phyloP scores from a whole-genome alignment of 139 green algal species.

The Micromonas pusilla region DNA sequence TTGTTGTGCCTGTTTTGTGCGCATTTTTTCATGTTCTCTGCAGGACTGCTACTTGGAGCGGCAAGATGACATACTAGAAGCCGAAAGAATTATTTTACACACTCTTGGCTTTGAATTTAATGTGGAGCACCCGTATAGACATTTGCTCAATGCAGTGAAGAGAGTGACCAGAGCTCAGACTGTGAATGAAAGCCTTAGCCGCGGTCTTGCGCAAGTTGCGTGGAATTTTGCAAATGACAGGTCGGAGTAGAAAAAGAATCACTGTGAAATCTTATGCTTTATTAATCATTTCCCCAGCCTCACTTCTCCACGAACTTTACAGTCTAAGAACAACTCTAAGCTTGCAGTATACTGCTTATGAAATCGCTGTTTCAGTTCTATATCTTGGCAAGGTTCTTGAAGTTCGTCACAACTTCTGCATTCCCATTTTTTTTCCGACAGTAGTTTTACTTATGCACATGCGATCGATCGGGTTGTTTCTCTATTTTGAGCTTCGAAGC shows the following conservation, averaged over 20 bases:
- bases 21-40: too few species aligned
- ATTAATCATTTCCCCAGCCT: neutral
- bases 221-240: conserved; percentile 57
- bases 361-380: conserved; percentile 38
- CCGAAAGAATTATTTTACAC: conserved; percentile 40
- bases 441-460: too few species aligned
- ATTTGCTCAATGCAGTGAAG: conserved; percentile 33
- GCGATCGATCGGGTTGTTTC: neutral
- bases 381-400: conserved; percentile 30
- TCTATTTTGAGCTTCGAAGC: neutral
- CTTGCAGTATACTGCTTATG: conserved; percentile 33
- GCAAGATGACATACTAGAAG: conserved; percentile 37
- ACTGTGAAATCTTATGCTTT: too few species aligned
- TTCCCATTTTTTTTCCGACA: too few species aligned
- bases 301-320: neutral
- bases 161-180: neutral
- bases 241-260: too few species aligned
- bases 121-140: conserved; percentile 45
- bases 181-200: neutral
- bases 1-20: too few species aligned
- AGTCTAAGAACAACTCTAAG: conserved; percentile 43
- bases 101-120: conserved; percentile 50
- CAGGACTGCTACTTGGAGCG: conserved; percentile 37
- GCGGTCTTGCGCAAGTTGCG: conserved; percentile 40
- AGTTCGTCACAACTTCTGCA: neutral